These are phyloP conservation scores for Lolium multiflorum DNA, from an alignment of 176 grass and related monocot species.

Conservation along the genomic window DNA sequence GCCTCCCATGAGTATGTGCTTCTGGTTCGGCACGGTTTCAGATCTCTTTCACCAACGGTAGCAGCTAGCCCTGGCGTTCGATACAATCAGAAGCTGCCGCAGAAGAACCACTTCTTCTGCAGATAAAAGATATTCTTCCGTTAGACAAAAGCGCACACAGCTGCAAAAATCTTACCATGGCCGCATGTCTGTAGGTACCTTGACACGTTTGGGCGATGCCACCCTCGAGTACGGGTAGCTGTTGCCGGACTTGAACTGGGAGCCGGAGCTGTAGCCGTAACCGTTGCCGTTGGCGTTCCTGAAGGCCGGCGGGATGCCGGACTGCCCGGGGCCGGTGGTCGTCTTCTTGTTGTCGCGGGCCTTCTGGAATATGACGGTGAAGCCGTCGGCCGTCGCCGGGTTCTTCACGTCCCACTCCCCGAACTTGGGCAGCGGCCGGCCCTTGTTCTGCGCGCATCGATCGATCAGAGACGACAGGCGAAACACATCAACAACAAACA, in stretches of 20 bases:
- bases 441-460: conserved; percentile 42
- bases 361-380: conserved; percentile 80
- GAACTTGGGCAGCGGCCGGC: conserved; percentile 66
- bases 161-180: not conserved
- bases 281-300: conserved; percentile 7
- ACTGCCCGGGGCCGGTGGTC: conserved; percentile 37
- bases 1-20: not conserved
- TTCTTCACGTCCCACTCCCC: conserved; percentile 82
- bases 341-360: conserved; percentile 70
- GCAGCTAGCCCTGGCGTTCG: not conserved
- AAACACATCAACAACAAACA: not conserved
- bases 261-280: not conserved
- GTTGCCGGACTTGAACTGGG: conserved; percentile 14
- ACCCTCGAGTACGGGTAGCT: conserved; percentile 15
- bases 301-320: conserved; percentile 42
- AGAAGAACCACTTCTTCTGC: conserved; percentile 54
- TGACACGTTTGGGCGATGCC: conserved; percentile 39
- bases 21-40: not conserved
- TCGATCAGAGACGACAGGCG: too few relatives aligned
- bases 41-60: not conserved
- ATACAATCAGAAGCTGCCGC: conserved; percentile 38
- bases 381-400: conserved; percentile 60
- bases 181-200: not conserved
- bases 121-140: not conserved
- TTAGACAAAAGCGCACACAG: not conserved